phyloP scores from a whole-genome alignment of 306 rosid species.

The Quercus suber region DNA sequence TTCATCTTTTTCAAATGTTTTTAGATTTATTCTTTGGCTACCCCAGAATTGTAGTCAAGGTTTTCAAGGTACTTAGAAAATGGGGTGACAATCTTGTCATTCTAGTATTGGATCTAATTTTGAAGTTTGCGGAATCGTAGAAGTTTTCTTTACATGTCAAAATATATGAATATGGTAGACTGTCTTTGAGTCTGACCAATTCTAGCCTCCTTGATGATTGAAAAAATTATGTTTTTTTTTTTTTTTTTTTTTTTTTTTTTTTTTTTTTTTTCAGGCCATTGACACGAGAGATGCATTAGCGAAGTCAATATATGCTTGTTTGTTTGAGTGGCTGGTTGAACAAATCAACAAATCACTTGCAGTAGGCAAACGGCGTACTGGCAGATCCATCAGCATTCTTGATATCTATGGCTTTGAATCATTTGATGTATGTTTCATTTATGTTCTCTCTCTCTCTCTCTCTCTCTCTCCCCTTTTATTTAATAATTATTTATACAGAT shows the following conservation, averaged over 20 bases:
- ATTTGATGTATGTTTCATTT: slow-evolving; percentile 69
- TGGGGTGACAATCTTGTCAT: background rate
- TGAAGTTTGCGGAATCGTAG: background rate
- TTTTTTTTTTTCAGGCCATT: slow-evolving; percentile 54
- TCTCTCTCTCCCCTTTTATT: background rate
- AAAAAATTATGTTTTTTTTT: slow-evolving; percentile 11
- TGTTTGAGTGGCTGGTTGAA: slow-evolving; percentile 96
- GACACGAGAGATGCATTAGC: slow-evolving; percentile 99
- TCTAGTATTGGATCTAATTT: background rate
- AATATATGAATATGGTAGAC: background rate
- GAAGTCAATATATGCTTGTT: slow-evolving; percentile 85
- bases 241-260: slow-evolving; percentile 19
- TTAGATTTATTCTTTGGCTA: background rate
- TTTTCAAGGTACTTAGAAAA: background rate
- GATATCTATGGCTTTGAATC: slow-evolving; percentile 99
- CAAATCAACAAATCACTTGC: slow-evolving; percentile 98
- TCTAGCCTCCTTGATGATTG: slow-evolving; percentile 7
- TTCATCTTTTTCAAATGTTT: background rate
- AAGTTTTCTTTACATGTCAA: background rate
- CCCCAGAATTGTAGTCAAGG: background rate
- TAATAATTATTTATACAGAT: slow-evolving; percentile 12
- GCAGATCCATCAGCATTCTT: slow-evolving; percentile 98
- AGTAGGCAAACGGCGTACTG: slow-evolving; percentile 93
- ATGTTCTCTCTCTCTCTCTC: background rate
- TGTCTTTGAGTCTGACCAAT: background rate